These are phyloP conservation scores for Fagopyrum tataricum DNA, from an alignment of 148 eudicot genomes.

Conservation along the genomic window DNA sequence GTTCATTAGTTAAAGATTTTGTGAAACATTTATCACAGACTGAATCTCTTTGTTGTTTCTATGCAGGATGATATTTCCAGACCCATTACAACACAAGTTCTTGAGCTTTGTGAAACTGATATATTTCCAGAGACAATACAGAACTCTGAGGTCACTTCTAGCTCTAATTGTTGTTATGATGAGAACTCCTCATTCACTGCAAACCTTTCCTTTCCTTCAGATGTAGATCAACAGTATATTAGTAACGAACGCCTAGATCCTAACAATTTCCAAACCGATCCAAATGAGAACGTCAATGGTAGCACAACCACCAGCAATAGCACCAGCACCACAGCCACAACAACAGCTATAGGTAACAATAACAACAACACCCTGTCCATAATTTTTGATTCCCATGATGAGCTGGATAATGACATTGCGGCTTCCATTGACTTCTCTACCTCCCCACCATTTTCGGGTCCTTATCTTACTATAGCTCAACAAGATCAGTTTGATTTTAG, in stretches of 20 bases:
- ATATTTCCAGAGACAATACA: slow-evolving; percentile 53
- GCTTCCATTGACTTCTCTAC: slow-evolving; percentile 58
- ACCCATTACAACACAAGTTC: slow-evolving; percentile 47
- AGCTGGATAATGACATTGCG: slow-evolving; percentile 46
- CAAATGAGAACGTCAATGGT: slow-evolving; percentile 16
- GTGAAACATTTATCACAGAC: neutral
- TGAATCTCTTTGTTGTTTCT: slow-evolving; percentile 3
- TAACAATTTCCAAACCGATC: slow-evolving; percentile 16
- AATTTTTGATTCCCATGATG: slow-evolving; percentile 50
- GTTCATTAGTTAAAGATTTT: neutral
- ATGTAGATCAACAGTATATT: slow-evolving; percentile 16
- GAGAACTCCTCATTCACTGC: slow-evolving; percentile 43
- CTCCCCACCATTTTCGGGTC: slow-evolving; percentile 29
- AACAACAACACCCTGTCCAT: slow-evolving; percentile 30
- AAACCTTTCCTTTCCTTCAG: slow-evolving; percentile 26
- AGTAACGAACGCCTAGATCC: slow-evolving; percentile 16
- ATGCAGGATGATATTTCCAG: slow-evolving; percentile 65
- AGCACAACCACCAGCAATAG: slow-evolving; percentile 19
- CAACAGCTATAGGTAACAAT: slow-evolving; percentile 16
- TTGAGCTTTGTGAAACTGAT: slow-evolving; percentile 60
- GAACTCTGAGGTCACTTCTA: slow-evolving; percentile 57
- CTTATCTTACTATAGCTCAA: slow-evolving; percentile 23
- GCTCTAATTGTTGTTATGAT: slow-evolving; percentile 50
- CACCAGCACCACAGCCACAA: slow-evolving; percentile 15
- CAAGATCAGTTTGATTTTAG: slow-evolving; percentile 37